Percentiles rank a stretch among this genome's conserved stretches.
Conservation (phyloP, 805 yeast genomes). For the Wickerhamiella kazuoi region DNA sequence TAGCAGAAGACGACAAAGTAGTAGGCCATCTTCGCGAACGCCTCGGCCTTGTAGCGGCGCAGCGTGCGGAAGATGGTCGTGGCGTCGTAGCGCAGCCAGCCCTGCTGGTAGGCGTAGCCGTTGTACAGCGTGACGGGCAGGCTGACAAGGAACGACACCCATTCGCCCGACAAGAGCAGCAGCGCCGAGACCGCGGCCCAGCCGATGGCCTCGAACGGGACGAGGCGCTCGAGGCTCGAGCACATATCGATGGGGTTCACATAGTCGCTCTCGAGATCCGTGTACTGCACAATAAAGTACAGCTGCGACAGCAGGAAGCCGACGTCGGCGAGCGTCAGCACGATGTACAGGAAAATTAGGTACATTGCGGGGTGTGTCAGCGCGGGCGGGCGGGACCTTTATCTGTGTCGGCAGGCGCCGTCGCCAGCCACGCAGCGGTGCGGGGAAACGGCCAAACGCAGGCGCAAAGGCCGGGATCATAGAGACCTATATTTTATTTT, state of each 20-base stretch:
- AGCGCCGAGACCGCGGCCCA: slow-evolving; percentile 48
- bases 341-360: slow-evolving; percentile 6
- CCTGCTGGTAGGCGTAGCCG: slow-evolving; percentile 56
- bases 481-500: too few relatives aligned
- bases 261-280: slow-evolving; percentile 52
- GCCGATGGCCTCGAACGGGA: slow-evolving; percentile 61
- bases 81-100: slow-evolving; percentile 80
- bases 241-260: slow-evolving; percentile 95
- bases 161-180: slow-evolving; percentile 73
- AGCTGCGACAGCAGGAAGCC: slow-evolving; percentile 15
- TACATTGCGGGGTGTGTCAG: not conserved
- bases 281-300: slow-evolving; percentile 12
- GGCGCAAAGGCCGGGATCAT: too few relatives aligned
- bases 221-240: slow-evolving; percentile 56
- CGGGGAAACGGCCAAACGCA: too few relatives aligned
- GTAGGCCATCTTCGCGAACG: slow-evolving; percentile 78
- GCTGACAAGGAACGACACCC: slow-evolving; percentile 75
- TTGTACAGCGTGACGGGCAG: slow-evolving; percentile 74
- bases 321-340: slow-evolving; percentile 11
- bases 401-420: too few relatives aligned
- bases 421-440: too few relatives aligned
- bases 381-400: not conserved
- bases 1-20: slow-evolving; percentile 84
- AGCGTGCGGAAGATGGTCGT: slow-evolving; percentile 94
- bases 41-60: slow-evolving; percentile 81